Conservation (phyloP, 371 early-diverging fungal species). For the Rhizopus microsporus region DNA sequence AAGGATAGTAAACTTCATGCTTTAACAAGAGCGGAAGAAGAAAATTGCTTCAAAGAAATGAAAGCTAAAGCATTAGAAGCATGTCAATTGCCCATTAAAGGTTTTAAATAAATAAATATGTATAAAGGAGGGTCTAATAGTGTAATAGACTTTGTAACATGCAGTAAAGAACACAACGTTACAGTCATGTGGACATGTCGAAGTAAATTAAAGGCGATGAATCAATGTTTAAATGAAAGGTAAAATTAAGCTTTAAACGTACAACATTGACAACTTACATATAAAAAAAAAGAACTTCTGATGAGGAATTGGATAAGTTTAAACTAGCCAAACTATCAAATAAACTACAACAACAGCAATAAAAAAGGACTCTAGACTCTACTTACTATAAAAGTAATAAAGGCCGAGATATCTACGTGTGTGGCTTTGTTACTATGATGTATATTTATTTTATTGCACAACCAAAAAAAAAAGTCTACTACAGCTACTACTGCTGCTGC, state of each 20-base stretch:
- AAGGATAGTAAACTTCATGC: slow-evolving; percentile 48
- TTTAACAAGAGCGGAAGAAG: slow-evolving; percentile 63
- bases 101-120: slow-evolving; percentile 28
- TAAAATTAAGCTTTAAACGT: slow-evolving; percentile 22
- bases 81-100: slow-evolving; percentile 62
- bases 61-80: slow-evolving; percentile 65
- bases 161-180: slow-evolving; percentile 65
- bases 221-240: slow-evolving; percentile 69
- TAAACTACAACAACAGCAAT: slow-evolving; percentile 16
- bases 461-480: not conserved
- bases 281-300: slow-evolving; percentile 47
- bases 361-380: too few relatives aligned
- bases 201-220: slow-evolving; percentile 62
- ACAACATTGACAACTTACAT: not conserved
- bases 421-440: too few relatives aligned
- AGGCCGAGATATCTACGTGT: too few relatives aligned
- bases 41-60: slow-evolving; percentile 60
- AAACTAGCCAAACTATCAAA: slow-evolving; percentile 46
- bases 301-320: slow-evolving; percentile 60
- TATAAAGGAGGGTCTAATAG: not conserved
- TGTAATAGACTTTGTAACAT: slow-evolving; percentile 65
- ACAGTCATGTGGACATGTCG: slow-evolving; percentile 72
- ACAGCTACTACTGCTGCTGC: not conserved
- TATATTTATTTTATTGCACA: too few relatives aligned
- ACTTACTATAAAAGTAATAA: too few relatives aligned